A percentile compares a stretch with the other conserved stretches of the same genome.
phyloP scores from a whole-genome alignment of 352 stramenopile species.

The Aphanomyces euteiches region DNA sequence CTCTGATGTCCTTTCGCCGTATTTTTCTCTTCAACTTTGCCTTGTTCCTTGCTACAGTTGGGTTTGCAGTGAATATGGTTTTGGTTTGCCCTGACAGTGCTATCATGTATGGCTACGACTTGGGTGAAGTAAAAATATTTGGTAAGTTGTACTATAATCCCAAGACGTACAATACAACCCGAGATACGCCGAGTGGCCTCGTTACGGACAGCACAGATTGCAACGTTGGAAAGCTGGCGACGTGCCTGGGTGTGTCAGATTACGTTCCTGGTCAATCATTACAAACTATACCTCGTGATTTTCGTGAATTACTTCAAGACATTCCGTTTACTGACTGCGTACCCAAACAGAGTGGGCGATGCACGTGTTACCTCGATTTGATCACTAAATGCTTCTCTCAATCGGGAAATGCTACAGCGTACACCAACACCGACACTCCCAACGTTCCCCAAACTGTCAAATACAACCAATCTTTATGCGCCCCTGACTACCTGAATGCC shows the following conservation, averaged over 20 bases:
- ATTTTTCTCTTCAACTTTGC: slow-evolving; percentile 82
- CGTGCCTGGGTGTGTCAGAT: slow-evolving; percentile 52
- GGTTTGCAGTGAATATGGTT: slow-evolving; percentile 72
- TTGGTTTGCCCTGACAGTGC: slow-evolving; percentile 73
- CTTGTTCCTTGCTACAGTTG: slow-evolving; percentile 60
- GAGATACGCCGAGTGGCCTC: slow-evolving; percentile 26
- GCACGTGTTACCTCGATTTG: slow-evolving; percentile 66
- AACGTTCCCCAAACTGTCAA: slow-evolving; percentile 31
- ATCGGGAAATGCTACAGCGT: slow-evolving; percentile 39
- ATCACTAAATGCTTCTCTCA: slow-evolving; percentile 62
- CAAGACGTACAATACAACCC: slow-evolving; percentile 5
- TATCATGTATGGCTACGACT: slow-evolving; percentile 64
- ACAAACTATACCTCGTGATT: slow-evolving; percentile 53
- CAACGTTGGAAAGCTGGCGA: slow-evolving; percentile 60
- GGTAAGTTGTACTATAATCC: slow-evolving; percentile 42
- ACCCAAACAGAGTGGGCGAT: slow-evolving; percentile 57
- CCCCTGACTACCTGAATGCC: slow-evolving; percentile 44
- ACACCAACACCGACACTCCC: slow-evolving; percentile 27
- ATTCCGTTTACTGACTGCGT: slow-evolving; percentile 75
- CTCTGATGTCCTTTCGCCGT: slow-evolving; percentile 69
- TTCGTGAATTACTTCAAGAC: slow-evolving; percentile 55
- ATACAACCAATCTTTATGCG: slow-evolving; percentile 62
- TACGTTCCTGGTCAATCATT: slow-evolving; percentile 48
- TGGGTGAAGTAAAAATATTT: slow-evolving; percentile 55
- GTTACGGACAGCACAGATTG: slow-evolving; percentile 33